Percentiles rank a stretch among this genome's conserved stretches.
Evolutionary conservation across 2,329 filamentous ascomycete genomes (phyloP).

Genomic region (Pleurostoma richardsiae): DNA sequence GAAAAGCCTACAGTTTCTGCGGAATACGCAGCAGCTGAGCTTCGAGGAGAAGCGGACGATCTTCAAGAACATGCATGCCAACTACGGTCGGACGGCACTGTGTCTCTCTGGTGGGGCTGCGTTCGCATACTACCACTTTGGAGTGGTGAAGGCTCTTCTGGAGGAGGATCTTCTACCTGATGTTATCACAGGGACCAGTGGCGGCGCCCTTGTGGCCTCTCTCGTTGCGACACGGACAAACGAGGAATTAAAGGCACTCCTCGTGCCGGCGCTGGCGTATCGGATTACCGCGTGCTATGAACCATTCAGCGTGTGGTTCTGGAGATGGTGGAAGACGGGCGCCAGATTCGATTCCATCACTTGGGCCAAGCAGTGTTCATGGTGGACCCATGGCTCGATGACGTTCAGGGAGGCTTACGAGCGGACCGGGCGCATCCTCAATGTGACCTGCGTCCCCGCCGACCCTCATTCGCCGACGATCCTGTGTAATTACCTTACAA

Average conservation of each 20-base stretch:
- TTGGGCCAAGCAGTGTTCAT: constrained; percentile 79
- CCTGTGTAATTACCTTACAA: constrained; percentile 90
- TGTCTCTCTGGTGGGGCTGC: constrained; percentile 91
- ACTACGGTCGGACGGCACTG: constrained; percentile 87
- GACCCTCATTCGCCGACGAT: constrained; percentile 92
- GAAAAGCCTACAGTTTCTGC: constrained; percentile 60
- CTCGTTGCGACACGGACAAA: constrained; percentile 86
- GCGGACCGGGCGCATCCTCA: constrained; percentile 87
- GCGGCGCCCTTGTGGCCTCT: constrained; percentile 83
- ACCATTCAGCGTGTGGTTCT: constrained; percentile 67
- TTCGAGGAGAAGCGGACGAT: constrained; percentile 71
- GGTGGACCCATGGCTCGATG: constrained; percentile 88
- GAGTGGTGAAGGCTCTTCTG: constrained; percentile 82
- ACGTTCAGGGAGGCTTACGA: constrained; percentile 95
- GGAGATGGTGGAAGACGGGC: constrained; percentile 86
- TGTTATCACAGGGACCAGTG: constrained; percentile 94
- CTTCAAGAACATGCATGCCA: constrained; percentile 85
- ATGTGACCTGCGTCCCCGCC: constrained; percentile 92
- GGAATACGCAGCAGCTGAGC: constrained; percentile 61
- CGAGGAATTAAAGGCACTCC: constrained; percentile 77
- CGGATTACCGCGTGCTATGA: constrained; percentile 85
- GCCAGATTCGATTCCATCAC: constrained; percentile 91
- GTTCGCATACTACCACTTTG: constrained; percentile 96
- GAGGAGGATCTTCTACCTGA: constrained; percentile 83
- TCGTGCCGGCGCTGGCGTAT: constrained; percentile 81